These are phyloP conservation scores for Trametes sp. DNA, from an alignment of 1,284 basidiomycete species.

Conservation along the genomic window DNA sequence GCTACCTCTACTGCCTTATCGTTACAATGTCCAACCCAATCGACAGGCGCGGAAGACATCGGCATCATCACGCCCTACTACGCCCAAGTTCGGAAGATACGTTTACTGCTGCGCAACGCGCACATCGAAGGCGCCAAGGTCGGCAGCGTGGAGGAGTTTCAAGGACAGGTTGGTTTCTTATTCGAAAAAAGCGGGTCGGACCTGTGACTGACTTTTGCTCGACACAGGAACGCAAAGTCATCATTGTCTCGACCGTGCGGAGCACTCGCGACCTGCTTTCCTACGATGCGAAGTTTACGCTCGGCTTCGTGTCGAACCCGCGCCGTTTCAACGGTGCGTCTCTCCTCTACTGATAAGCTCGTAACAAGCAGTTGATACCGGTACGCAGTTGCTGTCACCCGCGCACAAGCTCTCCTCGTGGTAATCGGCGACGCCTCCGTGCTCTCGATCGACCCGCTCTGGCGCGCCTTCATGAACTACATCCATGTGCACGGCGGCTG, in stretches of 20 bases:
- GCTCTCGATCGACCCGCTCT: constrained; percentile 57
- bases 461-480: constrained; percentile 62
- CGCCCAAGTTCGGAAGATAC: constrained; percentile 58
- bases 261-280: constrained; percentile 48
- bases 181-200: background rate
- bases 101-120: constrained; percentile 43
- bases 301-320: constrained; percentile 55
- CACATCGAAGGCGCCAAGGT: constrained; percentile 53
- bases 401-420: constrained; percentile 64
- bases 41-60: constrained; percentile 46
- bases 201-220: background rate
- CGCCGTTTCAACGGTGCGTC: constrained; percentile 54
- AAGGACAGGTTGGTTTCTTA: constrained; percentile 57
- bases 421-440: constrained; percentile 63
- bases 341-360: too few relatives aligned
- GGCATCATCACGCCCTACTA: constrained; percentile 65
- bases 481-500: constrained; percentile 54
- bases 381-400: constrained; percentile 49
- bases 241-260: constrained; percentile 56
- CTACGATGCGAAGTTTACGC: constrained; percentile 51
- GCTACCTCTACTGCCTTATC: background rate
- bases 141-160: constrained; percentile 69
- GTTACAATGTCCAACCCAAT: too few relatives aligned
- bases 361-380: too few relatives aligned
- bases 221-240: constrained; percentile 49